Evolutionary conservation across 1,284 basidiomycete species (phyloP).

Genomic region (Trichosporon coremiiforme): DNA sequence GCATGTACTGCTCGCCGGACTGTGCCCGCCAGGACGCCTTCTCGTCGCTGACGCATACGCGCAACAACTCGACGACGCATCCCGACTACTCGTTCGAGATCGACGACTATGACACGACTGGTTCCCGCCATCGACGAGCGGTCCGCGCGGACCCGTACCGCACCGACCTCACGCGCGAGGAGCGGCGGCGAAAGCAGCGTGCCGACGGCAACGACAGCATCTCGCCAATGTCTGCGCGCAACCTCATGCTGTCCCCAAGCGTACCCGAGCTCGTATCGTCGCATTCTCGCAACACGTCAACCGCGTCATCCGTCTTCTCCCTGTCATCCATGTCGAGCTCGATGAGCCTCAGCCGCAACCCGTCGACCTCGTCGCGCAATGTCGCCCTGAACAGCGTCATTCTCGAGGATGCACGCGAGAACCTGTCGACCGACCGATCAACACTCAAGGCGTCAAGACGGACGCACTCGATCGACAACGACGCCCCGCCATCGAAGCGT

Average conservation of each 20-base stretch:
- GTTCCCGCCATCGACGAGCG: conserved; percentile 30
- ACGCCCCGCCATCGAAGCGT: conserved; percentile 39
- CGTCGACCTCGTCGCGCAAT: conserved; percentile 40
- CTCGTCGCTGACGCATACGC: conserved; percentile 52
- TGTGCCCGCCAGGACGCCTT: conserved; percentile 55
- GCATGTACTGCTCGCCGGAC: conserved; percentile 53
- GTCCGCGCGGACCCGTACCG: conserved; percentile 11
- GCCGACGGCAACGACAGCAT: conserved; percentile 38
- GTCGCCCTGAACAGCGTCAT: conserved; percentile 41
- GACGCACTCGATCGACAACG: not conserved
- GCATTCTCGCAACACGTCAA: conserved; percentile 46
- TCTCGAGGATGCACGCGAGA: conserved; percentile 41
- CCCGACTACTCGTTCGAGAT: conserved; percentile 32
- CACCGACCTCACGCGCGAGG: conserved; percentile 38
- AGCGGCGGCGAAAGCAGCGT: conserved; percentile 42
- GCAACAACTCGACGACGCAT: conserved; percentile 29
- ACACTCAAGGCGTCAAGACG: conserved; percentile 27
- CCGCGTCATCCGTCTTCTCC: conserved; percentile 40
- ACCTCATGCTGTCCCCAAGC: conserved; percentile 27
- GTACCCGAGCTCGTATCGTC: conserved; percentile 43
- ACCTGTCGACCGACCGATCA: conserved; percentile 14
- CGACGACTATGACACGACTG: conserved; percentile 25
- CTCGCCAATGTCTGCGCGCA: conserved; percentile 31
- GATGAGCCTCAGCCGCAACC: conserved; percentile 39
- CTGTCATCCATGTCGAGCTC: conserved; percentile 33